Evolutionary conservation across 306 rosid species (phyloP).

Genomic region (Quercus glauca): DNA sequence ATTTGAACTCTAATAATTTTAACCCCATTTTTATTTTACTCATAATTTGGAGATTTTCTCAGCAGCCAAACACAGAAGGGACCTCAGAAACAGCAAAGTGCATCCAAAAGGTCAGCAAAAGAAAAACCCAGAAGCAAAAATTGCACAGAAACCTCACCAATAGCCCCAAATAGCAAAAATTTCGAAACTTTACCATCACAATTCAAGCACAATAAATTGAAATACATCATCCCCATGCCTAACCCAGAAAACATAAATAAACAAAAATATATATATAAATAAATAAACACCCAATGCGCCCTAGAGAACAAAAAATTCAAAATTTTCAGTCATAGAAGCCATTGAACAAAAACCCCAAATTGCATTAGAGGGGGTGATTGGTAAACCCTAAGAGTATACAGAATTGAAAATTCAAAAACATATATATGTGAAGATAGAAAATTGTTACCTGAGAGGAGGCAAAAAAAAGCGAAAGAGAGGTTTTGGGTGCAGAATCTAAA

Average conservation of each 20-base stretch:
- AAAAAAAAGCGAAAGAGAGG: background rate
- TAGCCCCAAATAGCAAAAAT: background rate
- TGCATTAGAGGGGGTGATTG: background rate
- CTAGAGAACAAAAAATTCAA: background rate
- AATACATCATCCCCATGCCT: background rate
- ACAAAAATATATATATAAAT: background rate
- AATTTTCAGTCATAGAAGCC: background rate
- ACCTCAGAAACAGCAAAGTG: background rate
- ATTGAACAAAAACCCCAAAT: background rate
- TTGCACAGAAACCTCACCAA: background rate
- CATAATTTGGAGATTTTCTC: background rate
- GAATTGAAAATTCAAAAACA: background rate
- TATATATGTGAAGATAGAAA: background rate
- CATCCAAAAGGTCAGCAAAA: background rate
- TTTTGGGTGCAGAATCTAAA: background rate
- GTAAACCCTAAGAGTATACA: background rate
- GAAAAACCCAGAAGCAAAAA: background rate
- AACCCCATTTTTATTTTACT: background rate
- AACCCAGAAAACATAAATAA: background rate
- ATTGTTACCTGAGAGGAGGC: background rate
- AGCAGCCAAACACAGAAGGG: background rate
- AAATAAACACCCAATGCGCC: background rate
- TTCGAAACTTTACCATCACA: background rate
- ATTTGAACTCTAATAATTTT: background rate
- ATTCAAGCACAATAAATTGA: background rate